phyloP scores from a whole-genome alignment of 2,329 filamentous ascomycete genomes.

The Colletotrichum somersetense region DNA sequence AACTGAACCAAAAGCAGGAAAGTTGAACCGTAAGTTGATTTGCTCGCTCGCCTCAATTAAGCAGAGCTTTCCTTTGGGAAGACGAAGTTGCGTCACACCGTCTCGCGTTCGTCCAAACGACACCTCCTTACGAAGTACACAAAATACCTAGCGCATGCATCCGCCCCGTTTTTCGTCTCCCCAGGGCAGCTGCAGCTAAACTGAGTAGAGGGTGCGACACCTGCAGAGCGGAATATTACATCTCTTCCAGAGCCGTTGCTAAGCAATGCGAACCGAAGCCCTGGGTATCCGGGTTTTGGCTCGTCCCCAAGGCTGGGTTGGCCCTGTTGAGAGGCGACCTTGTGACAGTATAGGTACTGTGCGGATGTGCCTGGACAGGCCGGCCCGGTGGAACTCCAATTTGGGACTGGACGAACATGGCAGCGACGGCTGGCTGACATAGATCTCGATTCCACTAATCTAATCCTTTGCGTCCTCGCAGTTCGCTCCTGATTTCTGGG shows the following conservation, averaged over 20 bases:
- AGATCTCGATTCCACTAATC: neutral
- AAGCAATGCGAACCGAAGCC: slow-evolving; percentile 21
- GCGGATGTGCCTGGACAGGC: neutral
- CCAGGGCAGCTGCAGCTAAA: neutral
- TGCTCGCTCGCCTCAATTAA: neutral
- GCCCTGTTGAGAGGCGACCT: neutral
- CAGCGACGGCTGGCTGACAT: slow-evolving; percentile 4
- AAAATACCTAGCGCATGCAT: neutral
- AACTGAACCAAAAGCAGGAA: neutral
- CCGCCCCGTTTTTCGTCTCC: neutral
- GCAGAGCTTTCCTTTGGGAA: neutral
- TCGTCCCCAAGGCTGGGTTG: neutral
- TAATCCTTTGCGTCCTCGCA: neutral
- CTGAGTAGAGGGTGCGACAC: neutral
- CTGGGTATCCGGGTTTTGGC: slow-evolving; percentile 2
- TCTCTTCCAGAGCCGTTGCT: slow-evolving; percentile 13
- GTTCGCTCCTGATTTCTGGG: neutral
- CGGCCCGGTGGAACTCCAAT: neutral
- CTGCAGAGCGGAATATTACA: slow-evolving; percentile 1
- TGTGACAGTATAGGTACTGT: slow-evolving; percentile 24
- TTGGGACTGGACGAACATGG: slow-evolving; percentile 15
- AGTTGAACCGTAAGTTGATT: neutral
- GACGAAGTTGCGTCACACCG: neutral
- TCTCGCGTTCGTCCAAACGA: neutral
- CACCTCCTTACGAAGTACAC: neutral